Evolutionary conservation across 257 asterid species (phyloP).

Genomic region (Galeopsis tetrahit): DNA sequence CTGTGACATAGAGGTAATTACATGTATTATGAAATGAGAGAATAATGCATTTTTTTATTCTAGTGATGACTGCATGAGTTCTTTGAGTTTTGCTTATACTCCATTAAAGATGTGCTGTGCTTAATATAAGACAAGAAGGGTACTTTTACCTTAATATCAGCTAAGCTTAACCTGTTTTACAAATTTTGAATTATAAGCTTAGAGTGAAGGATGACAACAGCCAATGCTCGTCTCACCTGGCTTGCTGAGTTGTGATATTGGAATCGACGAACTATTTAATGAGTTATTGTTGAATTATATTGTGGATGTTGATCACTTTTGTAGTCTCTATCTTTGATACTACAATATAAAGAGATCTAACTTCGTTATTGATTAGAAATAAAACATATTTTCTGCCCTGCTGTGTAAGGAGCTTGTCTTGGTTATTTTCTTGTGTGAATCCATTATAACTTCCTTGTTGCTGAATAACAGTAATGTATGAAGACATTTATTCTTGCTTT

Average conservation of each 20-base stretch:
- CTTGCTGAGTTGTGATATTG: neutral
- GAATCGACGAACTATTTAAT: neutral
- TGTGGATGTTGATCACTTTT: neutral
- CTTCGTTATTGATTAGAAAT: constrained; percentile 1
- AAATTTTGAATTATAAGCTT: neutral
- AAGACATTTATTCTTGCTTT: neutral
- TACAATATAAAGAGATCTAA: neutral
- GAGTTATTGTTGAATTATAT: neutral
- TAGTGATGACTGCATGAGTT: neutral
- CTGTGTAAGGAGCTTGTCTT: neutral
- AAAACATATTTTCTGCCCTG: neutral
- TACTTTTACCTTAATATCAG: constrained; percentile 4
- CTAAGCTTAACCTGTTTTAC: neutral
- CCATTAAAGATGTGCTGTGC: neutral
- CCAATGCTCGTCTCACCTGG: neutral
- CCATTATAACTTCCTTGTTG: neutral
- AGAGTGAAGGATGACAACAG: constrained; percentile 17
- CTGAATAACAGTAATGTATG: neutral
- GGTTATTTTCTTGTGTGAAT: neutral
- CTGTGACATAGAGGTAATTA: constrained; percentile 13
- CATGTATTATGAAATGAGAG: constrained; percentile 20
- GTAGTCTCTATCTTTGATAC: neutral
- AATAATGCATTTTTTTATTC: constrained; percentile 12
- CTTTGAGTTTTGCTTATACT: neutral
- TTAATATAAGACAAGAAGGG: neutral